Evolutionary conservation across 1,139 yeast genomes (phyloP), one percentile per base, ranked within the genome.

Genomic region (Geotrichum aggregatum): DNA sequence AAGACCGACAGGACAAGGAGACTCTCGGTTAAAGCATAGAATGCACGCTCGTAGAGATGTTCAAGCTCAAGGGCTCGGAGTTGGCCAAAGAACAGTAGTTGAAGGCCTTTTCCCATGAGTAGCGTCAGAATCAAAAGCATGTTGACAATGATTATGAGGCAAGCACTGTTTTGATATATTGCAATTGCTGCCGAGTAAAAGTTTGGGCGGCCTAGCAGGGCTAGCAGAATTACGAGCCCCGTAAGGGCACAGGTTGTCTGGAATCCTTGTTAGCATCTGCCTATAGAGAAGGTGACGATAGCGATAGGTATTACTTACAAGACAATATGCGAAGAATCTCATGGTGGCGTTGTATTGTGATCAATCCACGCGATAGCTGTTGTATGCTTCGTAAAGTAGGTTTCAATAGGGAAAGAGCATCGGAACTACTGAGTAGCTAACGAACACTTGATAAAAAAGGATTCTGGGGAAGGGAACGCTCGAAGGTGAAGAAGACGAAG

Each of bases 41-140:
- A 78, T 11, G 82, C 70, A 52, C 80, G 71, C 60, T 87, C 95
- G 57, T 83, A 76, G 21, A 91, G 71, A 63, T 85, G 89, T 61
- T 91, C 96, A 46, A 78, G 70, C 65, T 92, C 98, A 44, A 87
- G 75, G 30, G 82, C 71, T 51, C 96, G 73, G 52, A 92, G 71
- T 52, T 81, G 83, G 0, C 96, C 96, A 71, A 89, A 89, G 45
- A 89, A 66, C 0, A 83, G 3, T 49, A 67, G 54, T 57, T 80
- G 83, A 1, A 80, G 59, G 5, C 71, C 24, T 55, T 75, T 73
- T 5, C 79, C 82, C n/a, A 71, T 19, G 2, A 75, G 48, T 7
- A 75, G 56, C 3, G 75, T 58, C 45, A 74, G 61, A 40, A 72
- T 66, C 44, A 79, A 65, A 14, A 76, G 65, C 69, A 76, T 68